Evolutionary conservation across 345 rosid genomes (phyloP).

Genomic region (Melaleuca alternifolia): DNA sequence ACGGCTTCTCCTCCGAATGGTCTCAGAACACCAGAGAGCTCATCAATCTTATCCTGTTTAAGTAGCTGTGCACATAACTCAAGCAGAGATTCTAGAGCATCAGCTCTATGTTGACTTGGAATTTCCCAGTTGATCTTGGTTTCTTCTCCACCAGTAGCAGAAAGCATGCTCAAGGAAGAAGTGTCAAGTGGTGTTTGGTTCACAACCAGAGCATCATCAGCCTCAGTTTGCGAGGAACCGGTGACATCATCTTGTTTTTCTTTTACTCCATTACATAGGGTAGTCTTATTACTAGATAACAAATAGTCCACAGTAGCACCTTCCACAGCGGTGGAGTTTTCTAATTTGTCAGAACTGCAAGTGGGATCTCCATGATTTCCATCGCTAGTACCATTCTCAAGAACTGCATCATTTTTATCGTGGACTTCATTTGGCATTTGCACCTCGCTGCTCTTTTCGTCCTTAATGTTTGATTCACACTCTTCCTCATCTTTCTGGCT

Average conservation of each 20-base stretch:
- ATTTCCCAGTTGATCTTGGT: constrained; percentile 38
- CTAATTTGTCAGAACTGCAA: constrained; percentile 2
- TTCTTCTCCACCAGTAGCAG: constrained; percentile 34
- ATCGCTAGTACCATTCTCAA: background rate
- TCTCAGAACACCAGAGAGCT: constrained; percentile 76
- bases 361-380: background rate
- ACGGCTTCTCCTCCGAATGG: constrained; percentile 91
- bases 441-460: background rate
- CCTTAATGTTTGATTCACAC: background rate
- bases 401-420: background rate
- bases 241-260: constrained; percentile 14
- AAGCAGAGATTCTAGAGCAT: constrained; percentile 81
- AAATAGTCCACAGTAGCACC: constrained; percentile 11
- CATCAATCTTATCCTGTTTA: constrained; percentile 77
- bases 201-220: constrained; percentile 15
- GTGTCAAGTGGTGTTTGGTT: constrained; percentile 34
- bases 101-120: constrained; percentile 73
- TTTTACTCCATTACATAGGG: constrained; percentile 6
- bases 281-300: constrained; percentile 19
- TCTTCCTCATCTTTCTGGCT: background rate
- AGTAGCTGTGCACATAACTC: constrained; percentile 89
- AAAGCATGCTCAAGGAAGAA: constrained; percentile 41
- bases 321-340: constrained; percentile 14
- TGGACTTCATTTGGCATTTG: background rate
- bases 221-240: constrained; percentile 13